Base-by-base conservation (phyloP, 768 basidiomycete genomes). In the Xerocomellus dryophilus region DNA sequence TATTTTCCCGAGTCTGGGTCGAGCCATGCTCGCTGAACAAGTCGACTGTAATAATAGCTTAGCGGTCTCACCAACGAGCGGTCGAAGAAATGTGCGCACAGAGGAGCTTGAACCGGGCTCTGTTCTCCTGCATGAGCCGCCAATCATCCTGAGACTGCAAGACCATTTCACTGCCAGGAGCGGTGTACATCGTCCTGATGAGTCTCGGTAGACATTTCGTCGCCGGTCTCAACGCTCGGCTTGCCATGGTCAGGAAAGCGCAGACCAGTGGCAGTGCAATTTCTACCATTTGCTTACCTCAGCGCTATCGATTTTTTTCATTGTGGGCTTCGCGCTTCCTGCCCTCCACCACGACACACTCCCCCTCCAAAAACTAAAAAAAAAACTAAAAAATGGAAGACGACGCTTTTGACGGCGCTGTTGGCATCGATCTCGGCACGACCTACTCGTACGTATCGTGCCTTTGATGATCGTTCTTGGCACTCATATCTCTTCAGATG, bases 371-470 rank as follows among this genome's bases (percentile, higher is more conserved):
- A 55, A 50, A 20, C 43, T 9, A 66, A 72, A 50, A 54, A 43
- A 66, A 72, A 52, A 54, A 43, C 44, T 38, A 76, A 86, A 78
- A 81, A 80, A 88, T 90, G 85, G 92, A 93, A 73, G 93, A 95
- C 78, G 73, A 86, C 69, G 53, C 66, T 48, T 98, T 89, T 76
- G 93, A 96, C 70, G 95, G 95, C 72, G 95, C 95, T 71, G 81
- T 98, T 77, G 95, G 95, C 74, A 95, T 95, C 73, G 94, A 94
- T 81, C 86, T 91, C 65, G 94, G 95, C 66, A 97, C 95, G 59
- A 98, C 95, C 63, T 98, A 98, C 85, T 92, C 91, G 89, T 92
- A 70, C 63, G 86, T 73, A 48, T 48, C 15, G 12, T 40, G 17
- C 32, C 31, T 41, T 61, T 23, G 29, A 56, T 54, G 46, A 58